Conservation (phyloP, 1,139 yeast species). For the Saccharomycopsis hybrid region DNA sequence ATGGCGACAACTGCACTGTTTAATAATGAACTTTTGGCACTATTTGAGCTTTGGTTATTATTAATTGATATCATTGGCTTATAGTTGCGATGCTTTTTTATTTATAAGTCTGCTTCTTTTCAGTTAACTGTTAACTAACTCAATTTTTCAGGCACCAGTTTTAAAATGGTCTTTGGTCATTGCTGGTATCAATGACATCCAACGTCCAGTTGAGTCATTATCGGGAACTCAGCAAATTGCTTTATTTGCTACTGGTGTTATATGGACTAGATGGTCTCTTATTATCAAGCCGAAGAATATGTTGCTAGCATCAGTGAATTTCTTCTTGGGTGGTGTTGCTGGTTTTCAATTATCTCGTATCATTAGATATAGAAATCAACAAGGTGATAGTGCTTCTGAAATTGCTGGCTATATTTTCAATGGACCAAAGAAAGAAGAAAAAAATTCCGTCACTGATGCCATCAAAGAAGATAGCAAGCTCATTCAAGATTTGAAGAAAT, state of each 20-base stretch:
- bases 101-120: too few species aligned
- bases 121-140: too few species aligned
- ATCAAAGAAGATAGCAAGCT: too few species aligned
- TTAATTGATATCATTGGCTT: too few species aligned
- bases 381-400: slow-evolving; percentile 46
- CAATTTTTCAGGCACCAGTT: slow-evolving; percentile 51
- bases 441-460: too few species aligned
- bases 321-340: slow-evolving; percentile 88
- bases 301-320: slow-evolving; percentile 86
- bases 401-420: slow-evolving; percentile 51
- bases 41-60: too few species aligned
- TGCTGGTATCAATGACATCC: slow-evolving; percentile 83
- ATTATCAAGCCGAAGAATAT: slow-evolving; percentile 86
- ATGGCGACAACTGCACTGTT: too few species aligned
- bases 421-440: too few species aligned
- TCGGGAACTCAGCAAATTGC: slow-evolving; percentile 93
- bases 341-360: slow-evolving; percentile 77
- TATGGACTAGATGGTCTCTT: slow-evolving; percentile 98
- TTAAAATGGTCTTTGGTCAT: slow-evolving; percentile 79
- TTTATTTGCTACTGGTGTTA: slow-evolving; percentile 82
- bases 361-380: slow-evolving; percentile 48
- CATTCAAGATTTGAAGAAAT: too few species aligned
- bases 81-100: too few species aligned
- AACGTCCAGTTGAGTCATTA: slow-evolving; percentile 86
- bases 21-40: too few species aligned